These are phyloP conservation scores for Chalaropsis thielavioides DNA, from an alignment of 2,329 filamentous ascomycete genomes.

Conservation along the genomic window DNA sequence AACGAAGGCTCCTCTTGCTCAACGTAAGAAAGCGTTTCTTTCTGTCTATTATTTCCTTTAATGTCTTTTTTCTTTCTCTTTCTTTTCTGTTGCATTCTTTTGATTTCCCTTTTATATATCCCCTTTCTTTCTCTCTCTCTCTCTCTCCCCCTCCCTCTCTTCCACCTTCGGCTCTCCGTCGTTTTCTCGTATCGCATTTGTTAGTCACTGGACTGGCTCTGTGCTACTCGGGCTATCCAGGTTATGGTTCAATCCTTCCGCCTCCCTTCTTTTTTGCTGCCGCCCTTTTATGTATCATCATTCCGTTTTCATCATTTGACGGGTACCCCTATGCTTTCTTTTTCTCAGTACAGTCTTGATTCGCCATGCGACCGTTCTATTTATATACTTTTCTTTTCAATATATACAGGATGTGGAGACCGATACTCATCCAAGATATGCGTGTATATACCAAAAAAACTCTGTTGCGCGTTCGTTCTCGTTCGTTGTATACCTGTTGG, in stretches of 20 bases:
- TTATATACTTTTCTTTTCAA: background rate
- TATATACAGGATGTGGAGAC: background rate
- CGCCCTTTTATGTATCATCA: background rate
- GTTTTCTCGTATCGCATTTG: background rate
- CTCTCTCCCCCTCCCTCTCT: background rate
- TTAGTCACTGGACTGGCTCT: background rate
- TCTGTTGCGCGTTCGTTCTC: no score
- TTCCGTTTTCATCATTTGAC: background rate
- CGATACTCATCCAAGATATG: no score
- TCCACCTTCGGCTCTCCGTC: background rate
- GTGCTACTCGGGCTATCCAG: background rate
- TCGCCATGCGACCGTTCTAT: background rate
- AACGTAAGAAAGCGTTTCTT: background rate
- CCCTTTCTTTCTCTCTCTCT: background rate
- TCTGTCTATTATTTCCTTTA: background rate
- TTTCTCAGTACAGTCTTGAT: conserved; percentile 1
- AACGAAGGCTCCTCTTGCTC: background rate
- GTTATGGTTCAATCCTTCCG: background rate
- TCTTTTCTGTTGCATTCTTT: background rate
- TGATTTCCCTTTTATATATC: background rate
- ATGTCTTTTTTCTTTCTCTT: no score
- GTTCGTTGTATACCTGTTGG: no score
- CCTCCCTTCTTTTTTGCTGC: background rate
- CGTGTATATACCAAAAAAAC: no score
- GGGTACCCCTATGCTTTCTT: background rate